A percentile compares a stretch with the other conserved stretches of the same genome.
phyloP scores from a whole-genome alignment of 2,329 filamentous ascomycete species.

The Ceratocystiopsis minuta region DNA sequence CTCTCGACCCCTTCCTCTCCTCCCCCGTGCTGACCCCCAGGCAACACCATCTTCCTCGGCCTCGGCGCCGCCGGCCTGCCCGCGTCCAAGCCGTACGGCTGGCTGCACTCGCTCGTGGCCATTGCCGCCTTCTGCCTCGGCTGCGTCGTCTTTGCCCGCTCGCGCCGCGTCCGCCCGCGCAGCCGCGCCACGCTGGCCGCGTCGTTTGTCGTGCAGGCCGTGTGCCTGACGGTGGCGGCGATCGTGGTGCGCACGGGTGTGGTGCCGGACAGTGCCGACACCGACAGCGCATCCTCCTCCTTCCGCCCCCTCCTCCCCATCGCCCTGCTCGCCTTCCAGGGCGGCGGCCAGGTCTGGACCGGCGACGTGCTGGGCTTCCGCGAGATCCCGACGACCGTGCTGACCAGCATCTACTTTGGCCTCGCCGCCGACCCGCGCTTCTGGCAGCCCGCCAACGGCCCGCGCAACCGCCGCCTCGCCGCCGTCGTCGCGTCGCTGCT shows the following conservation, averaged over 20 bases:
- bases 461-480: conserved; percentile 30
- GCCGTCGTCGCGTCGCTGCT: conserved; percentile 30
- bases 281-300: conserved; percentile 13
- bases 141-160: conserved; percentile 50
- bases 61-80: conserved; percentile 40
- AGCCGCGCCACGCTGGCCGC: conserved; percentile 46
- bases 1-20: background rate
- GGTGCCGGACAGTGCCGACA: conserved; percentile 23
- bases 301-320: conserved; percentile 19
- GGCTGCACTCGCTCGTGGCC: conserved; percentile 55
- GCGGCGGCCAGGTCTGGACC: conserved; percentile 36
- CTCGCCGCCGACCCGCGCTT: conserved; percentile 32
- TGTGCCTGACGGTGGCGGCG: conserved; percentile 33
- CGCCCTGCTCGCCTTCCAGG: conserved; percentile 34
- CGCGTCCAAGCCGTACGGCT: conserved; percentile 34
- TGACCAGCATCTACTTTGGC: conserved; percentile 36
- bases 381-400: conserved; percentile 36
- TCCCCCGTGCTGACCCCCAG: conserved; percentile 19
- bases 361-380: conserved; percentile 31
- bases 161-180: conserved; percentile 45
- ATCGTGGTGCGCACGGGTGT: conserved; percentile 28
- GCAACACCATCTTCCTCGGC: conserved; percentile 65
- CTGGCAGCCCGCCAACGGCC: conserved; percentile 28
- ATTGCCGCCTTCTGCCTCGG: conserved; percentile 55
- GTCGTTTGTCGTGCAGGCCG: conserved; percentile 36